Evolutionary conservation across 208 protist species (phyloP).

Genomic region (Vickermania ingenoplastis): DNA sequence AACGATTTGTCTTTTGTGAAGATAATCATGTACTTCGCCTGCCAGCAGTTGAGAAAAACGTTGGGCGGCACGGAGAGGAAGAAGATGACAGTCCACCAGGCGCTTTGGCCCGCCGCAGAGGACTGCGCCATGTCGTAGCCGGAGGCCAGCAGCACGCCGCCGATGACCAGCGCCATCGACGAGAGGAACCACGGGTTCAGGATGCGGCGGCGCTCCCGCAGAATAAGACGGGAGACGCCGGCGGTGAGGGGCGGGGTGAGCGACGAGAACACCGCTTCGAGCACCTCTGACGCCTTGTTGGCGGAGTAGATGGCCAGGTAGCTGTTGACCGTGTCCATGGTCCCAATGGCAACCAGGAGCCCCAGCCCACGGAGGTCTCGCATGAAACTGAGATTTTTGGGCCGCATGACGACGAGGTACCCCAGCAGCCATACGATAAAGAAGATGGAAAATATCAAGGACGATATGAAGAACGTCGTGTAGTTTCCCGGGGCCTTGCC

Average conservation of each 20-base stretch:
- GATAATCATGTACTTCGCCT: conserved; percentile 64
- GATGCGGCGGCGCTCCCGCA: conserved; percentile 15
- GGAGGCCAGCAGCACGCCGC: conserved; percentile 17
- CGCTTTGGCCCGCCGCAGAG: conserved; percentile 9
- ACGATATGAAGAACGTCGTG: conserved; percentile 66
- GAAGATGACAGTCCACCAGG: conserved; percentile 52
- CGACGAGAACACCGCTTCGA: conserved; percentile 19
- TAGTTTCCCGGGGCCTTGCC: conserved; percentile 50
- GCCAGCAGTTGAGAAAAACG: conserved; percentile 63
- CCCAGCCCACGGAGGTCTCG: conserved; percentile 2
- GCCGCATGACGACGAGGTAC: conserved; percentile 37
- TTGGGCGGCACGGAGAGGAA: conserved; percentile 57
- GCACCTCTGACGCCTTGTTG: conserved; percentile 16
- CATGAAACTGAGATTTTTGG: conserved; percentile 16
- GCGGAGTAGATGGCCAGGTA: conserved; percentile 21
- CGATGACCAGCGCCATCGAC: conserved; percentile 17
- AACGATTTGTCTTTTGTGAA: conserved; percentile 35
- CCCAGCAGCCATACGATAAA: conserved; percentile 42
- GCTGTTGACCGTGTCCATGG: conserved; percentile 26
- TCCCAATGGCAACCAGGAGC: conserved; percentile 22
- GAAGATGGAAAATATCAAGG: conserved; percentile 44
- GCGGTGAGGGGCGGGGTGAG: conserved; percentile 17
- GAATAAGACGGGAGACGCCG: conserved; percentile 15
- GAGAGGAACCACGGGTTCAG: conserved; percentile 10
- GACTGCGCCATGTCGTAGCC: conserved; percentile 9